Conservation (phyloP, 768 basidiomycete species). For the Dictyophora rubrovolvata region DNA sequence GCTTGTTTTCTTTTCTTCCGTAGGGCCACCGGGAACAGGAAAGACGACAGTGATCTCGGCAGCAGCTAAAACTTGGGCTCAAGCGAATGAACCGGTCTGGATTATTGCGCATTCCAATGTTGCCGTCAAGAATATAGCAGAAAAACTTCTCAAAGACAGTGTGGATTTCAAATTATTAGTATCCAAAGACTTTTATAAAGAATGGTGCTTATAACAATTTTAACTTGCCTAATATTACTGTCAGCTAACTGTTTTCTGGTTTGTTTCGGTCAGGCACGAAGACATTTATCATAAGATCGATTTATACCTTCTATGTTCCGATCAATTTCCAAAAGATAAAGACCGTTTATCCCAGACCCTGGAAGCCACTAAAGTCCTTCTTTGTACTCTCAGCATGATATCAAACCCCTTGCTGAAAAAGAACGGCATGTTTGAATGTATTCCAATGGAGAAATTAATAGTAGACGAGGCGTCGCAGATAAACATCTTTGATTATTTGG, state of each 20-base stretch:
- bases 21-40: slow-evolving; percentile 58
- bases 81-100: slow-evolving; percentile 47
- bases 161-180: slow-evolving; percentile 56
- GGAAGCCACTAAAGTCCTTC: slow-evolving; percentile 42
- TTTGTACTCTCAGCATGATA: slow-evolving; percentile 74
- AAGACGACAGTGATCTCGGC: slow-evolving; percentile 66
- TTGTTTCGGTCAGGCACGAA: slow-evolving; percentile 52
- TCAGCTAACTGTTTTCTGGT: no score
- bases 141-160: slow-evolving; percentile 50
- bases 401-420: slow-evolving; percentile 35
- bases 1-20: no score
- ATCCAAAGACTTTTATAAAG: slow-evolving; percentile 54
- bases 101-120: slow-evolving; percentile 80
- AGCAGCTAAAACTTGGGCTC: slow-evolving; percentile 26
- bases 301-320: slow-evolving; percentile 43
- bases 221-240: not conserved
- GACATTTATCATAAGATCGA: slow-evolving; percentile 50
- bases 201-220: slow-evolving; percentile 37
- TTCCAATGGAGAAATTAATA: slow-evolving; percentile 34
- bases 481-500: slow-evolving; percentile 38
- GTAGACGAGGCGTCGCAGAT: slow-evolving; percentile 51
- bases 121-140: slow-evolving; percentile 84
- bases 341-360: slow-evolving; percentile 24
- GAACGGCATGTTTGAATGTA: slow-evolving; percentile 24
- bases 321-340: slow-evolving; percentile 26